Percentiles rank a stretch among this genome's conserved stretches.
phyloP scores from a whole-genome alignment of 768 basidiomycete species.

The Sutorius australiensis region DNA sequence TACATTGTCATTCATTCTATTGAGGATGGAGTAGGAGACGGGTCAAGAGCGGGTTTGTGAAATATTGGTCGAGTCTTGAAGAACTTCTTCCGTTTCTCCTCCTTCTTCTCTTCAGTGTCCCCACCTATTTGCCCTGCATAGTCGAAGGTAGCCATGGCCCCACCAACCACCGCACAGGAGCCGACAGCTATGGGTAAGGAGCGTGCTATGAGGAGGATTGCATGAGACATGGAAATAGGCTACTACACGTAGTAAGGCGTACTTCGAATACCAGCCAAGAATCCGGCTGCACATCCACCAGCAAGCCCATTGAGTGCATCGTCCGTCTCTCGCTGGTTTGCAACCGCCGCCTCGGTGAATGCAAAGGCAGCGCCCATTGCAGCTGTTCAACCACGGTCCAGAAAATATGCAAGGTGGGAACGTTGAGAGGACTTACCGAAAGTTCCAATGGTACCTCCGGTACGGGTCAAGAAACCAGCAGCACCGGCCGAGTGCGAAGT shows the following conservation, averaged over 20 bases:
- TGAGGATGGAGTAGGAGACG: constrained; percentile 14
- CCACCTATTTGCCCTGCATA: constrained; percentile 66
- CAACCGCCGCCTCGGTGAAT: constrained; percentile 73
- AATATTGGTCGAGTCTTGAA: constrained; percentile 67
- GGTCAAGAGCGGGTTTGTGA: constrained; percentile 22
- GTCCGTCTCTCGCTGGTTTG: constrained; percentile 74
- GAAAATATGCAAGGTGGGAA: neutral
- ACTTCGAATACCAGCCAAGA: constrained; percentile 86
- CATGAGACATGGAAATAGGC: constrained; percentile 11
- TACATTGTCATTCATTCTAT: constrained; percentile 17
- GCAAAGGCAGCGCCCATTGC: constrained; percentile 88
- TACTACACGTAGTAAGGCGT: constrained; percentile 17
- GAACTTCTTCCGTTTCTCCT: constrained; percentile 74
- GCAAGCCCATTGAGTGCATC: constrained; percentile 81
- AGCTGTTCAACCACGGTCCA: constrained; percentile 43
- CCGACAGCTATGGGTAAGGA: constrained; percentile 81
- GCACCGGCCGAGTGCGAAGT: constrained; percentile 75
- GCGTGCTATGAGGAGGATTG: constrained; percentile 49
- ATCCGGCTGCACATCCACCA: constrained; percentile 91
- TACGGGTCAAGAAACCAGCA: constrained; percentile 81
- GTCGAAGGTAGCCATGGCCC: constrained; percentile 77
- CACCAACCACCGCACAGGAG: constrained; percentile 75
- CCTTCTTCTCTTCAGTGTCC: constrained; percentile 43
- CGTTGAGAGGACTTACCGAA: constrained; percentile 59
- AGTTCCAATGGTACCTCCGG: constrained; percentile 85